Base-by-base conservation (phyloP, 192 early-diverging fungal species). In the Geranomyces variabilis region DNA sequence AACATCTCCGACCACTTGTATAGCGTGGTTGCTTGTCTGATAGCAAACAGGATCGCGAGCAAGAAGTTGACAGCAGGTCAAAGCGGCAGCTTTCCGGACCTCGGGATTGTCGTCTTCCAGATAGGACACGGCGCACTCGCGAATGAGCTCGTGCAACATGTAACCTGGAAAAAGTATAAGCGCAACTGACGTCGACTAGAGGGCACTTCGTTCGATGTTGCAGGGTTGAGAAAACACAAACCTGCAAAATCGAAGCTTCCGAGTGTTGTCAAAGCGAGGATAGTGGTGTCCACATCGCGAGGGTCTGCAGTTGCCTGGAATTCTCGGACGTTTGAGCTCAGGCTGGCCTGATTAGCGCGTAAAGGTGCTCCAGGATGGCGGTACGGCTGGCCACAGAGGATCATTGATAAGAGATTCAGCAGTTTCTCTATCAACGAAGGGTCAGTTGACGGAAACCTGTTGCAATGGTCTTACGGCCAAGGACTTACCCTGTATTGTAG, bases 121-220 rank as follows among this genome's bases (percentile, higher is more conserved):
- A 64, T 96, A 98, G 4, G 85, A 81, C 22, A 93, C 82, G 19
- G 94, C 91, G 59, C 85, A 92, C 58, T 95, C 92, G 33, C 90
- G 82, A n/a, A 96, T 91, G 75, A 96, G 90, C 72, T 95, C 94
- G 66, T 93, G 91, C 28, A 98, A 81, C 34, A 91, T 89, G 49
- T 92, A 88, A 22, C 84, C 86, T 79, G 62, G 7, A 13, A 30
- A 34, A 74, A 29, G 56, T 12, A 48, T 49, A 19, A 48, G 41
- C 33, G n/a, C 22, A 63, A 24, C 59, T 13, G 58, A n/a, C 49
- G 15, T 10, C 14, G 21, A 3, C 3, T 28, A 28, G 51, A 73
- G 71, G 8, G 36, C 36, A n/a, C n/a, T n/a, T 41, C 36, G 36
- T 10, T 3, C 36, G n/a, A n/a, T 26, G 13, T 48, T n/a, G 24